Percentiles rank a stretch among this genome's conserved stretches.
phyloP scores from a whole-genome alignment of 345 rosid species.

The Populus ilicifolia region DNA sequence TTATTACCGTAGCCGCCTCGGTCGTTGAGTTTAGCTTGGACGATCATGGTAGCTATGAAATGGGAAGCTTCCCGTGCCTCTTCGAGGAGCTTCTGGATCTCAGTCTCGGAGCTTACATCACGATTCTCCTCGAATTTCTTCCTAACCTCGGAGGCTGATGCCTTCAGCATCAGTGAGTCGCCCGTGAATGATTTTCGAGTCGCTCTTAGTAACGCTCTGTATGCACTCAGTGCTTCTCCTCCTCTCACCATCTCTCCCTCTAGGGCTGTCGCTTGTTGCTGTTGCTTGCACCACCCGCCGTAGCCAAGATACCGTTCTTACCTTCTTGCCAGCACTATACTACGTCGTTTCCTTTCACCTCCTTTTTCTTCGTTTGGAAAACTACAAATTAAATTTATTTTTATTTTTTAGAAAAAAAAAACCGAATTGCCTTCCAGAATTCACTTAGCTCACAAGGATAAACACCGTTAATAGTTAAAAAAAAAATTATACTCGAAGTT shows the following conservation, averaged over 20 bases:
- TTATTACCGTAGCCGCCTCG: slow-evolving; percentile 76
- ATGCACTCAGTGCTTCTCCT: slow-evolving; percentile 35
- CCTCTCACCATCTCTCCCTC: slow-evolving; percentile 3
- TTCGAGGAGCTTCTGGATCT: slow-evolving; percentile 65
- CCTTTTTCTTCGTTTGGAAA: not conserved
- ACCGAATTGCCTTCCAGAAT: too few relatives aligned
- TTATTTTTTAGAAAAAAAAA: too few relatives aligned
- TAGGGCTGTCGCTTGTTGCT: not conserved
- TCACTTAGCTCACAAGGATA: too few relatives aligned
- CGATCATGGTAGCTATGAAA: slow-evolving; percentile 84
- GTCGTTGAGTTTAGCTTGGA: slow-evolving; percentile 84
- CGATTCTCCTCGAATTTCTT: slow-evolving; percentile 68
- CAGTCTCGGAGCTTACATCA: slow-evolving; percentile 48
- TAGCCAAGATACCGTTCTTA: not conserved
- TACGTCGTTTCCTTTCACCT: not conserved
- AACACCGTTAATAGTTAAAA: too few relatives aligned
- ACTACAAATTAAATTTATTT: not conserved
- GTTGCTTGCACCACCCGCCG: not conserved
- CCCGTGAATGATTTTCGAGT: slow-evolving; percentile 62
- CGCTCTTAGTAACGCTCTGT: slow-evolving; percentile 66
- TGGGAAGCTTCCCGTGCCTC: slow-evolving; percentile 82
- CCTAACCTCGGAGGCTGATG: slow-evolving; percentile 51
- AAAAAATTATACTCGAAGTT: too few relatives aligned
- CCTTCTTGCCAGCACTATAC: not conserved
- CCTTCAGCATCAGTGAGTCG: slow-evolving; percentile 66